These are phyloP conservation scores for Crithidia sp. DNA, from an alignment of 208 protist species.

Conservation along the genomic window DNA sequence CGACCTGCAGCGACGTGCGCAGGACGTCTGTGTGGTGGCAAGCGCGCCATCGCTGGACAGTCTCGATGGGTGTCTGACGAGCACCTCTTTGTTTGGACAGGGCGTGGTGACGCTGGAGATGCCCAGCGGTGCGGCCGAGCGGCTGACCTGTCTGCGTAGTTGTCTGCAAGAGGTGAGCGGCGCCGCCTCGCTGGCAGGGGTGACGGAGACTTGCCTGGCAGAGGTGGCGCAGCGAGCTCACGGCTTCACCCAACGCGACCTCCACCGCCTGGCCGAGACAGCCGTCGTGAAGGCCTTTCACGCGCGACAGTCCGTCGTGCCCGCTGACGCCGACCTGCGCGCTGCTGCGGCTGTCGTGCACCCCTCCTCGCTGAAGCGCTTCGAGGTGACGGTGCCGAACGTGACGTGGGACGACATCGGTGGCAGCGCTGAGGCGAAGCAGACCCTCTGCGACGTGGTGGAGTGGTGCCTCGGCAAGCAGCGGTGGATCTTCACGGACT, in stretches of 20 bases:
- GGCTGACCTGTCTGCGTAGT: conserved; percentile 25
- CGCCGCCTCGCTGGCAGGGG: neutral
- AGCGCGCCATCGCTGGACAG: conserved; percentile 36
- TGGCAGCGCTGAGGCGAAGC: conserved; percentile 93
- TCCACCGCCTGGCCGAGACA: conserved; percentile 48
- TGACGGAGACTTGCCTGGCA: conserved; percentile 22
- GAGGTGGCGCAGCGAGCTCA: conserved; percentile 46
- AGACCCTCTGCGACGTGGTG: conserved; percentile 90
- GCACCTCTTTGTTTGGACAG: conserved; percentile 22
- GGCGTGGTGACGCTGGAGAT: conserved; percentile 27
- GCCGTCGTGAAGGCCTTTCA: conserved; percentile 45
- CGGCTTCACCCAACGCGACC: conserved; percentile 71
- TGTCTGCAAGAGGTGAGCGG: conserved; percentile 22
- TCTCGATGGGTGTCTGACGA: conserved; percentile 35
- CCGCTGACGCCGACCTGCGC: conserved; percentile 35
- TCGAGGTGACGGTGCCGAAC: conserved; percentile 86
- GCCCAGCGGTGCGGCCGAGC: conserved; percentile 30
- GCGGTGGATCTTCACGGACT: conserved; percentile 87
- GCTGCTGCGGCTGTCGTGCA: conserved; percentile 37
- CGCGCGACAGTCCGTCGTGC: conserved; percentile 11
- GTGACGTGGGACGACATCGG: conserved; percentile 96
- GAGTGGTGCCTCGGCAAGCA: conserved; percentile 91
- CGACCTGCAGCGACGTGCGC: conserved; percentile 20
- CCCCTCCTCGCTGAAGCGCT: conserved; percentile 59
- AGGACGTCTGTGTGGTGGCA: conserved; percentile 43